Evolutionary conservation across 768 basidiomycete genomes (phyloP).

Genomic region (Ramaria rubella): DNA sequence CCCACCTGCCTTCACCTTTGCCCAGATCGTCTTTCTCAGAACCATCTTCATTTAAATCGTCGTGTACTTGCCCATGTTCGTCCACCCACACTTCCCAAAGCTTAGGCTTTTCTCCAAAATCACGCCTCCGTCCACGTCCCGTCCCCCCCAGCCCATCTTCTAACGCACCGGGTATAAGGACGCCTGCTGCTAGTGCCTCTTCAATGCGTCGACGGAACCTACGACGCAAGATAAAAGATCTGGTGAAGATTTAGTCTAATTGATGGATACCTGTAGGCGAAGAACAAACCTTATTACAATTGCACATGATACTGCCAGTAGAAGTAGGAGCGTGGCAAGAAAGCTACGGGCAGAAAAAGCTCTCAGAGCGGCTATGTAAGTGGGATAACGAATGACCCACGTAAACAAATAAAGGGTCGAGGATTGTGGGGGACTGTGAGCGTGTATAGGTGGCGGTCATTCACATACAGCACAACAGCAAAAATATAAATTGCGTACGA

Average conservation of each 20-base stretch:
- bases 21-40: not conserved
- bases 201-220: constrained; percentile 8
- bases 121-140: constrained; percentile 6
- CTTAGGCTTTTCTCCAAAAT: constrained; percentile 12
- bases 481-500: not conserved
- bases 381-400: not conserved
- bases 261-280: not conserved
- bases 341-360: not conserved
- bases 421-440: constrained; percentile 3
- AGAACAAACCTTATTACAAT: constrained; percentile 5
- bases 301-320: constrained; percentile 11
- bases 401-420: constrained; percentile 9
- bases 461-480: not conserved
- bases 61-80: not conserved
- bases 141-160: constrained; percentile 2
- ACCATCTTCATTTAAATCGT: not conserved
- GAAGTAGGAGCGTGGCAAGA: constrained; percentile 7
- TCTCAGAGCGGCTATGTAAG: not conserved
- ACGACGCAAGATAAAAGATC: constrained; percentile 10
- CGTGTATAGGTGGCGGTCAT: not conserved
- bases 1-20: constrained; percentile 9
- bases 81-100: constrained; percentile 11
- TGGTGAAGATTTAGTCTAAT: not conserved
- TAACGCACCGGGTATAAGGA: constrained; percentile 12
- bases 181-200: constrained; percentile 9